Conservation (phyloP, 345 rosid genomes). For the Sapria himalayana region DNA sequence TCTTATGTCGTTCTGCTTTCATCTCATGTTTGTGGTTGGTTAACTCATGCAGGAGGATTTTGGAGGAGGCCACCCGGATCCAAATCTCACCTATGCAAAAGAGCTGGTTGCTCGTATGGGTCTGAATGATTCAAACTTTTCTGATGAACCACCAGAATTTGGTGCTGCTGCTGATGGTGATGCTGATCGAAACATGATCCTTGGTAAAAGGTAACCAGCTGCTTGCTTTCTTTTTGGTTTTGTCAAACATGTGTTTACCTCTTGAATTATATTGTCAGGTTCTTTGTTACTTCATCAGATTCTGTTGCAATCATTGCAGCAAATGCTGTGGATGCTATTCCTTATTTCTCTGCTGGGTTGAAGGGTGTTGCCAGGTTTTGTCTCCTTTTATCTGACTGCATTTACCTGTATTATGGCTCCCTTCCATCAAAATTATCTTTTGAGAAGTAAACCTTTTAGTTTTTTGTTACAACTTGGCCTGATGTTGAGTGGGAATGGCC, state of each 20-base stretch:
- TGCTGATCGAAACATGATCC: constrained; percentile 99
- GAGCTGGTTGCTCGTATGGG: constrained; percentile 95
- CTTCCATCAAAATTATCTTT: too few species aligned
- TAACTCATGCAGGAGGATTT: constrained; percentile 60
- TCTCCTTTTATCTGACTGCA: constrained; percentile 5
- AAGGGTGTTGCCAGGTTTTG: constrained; percentile 96
- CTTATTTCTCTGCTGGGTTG: constrained; percentile 80
- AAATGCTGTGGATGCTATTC: constrained; percentile 77
- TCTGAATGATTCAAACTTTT: constrained; percentile 49
- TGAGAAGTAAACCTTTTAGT: too few species aligned
- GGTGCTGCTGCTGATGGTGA: constrained; percentile 99
- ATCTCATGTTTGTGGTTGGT: constrained; percentile 3
- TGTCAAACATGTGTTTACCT: constrained; percentile 2
- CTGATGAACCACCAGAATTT: constrained; percentile 81
- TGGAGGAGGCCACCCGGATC: constrained; percentile 99
- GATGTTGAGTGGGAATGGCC: too few species aligned
- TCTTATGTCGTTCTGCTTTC: constrained; percentile 1
- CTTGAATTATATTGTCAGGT: constrained; percentile 23
- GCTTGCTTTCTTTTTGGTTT: not conserved
- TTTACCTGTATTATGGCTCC: not conserved
- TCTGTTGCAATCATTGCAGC: constrained; percentile 98
- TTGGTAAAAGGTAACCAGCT: constrained; percentile 74
- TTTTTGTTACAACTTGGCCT: too few species aligned
- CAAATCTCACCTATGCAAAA: constrained; percentile 94
- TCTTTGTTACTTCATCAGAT: constrained; percentile 98